A percentile compares a stretch with the other conserved stretches of the same genome.
These are phyloP conservation scores for Diaporthe ampelina DNA, from an alignment of 2,329 filamentous ascomycete genomes.

Conservation along the genomic window DNA sequence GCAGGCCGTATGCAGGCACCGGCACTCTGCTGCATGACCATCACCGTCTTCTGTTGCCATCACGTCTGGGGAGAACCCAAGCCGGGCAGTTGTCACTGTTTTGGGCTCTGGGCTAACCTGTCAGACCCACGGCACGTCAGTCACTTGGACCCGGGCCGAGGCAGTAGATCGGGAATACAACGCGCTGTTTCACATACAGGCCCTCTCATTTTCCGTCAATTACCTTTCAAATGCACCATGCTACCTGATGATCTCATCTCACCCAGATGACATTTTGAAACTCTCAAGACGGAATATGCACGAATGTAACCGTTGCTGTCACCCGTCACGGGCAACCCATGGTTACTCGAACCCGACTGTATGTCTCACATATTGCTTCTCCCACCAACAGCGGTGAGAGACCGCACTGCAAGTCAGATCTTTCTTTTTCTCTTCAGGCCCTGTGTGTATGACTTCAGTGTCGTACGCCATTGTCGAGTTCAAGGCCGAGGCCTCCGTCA, in stretches of 20 bases:
- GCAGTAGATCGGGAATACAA: constrained; percentile 25
- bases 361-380: constrained; percentile 22
- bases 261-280: constrained; percentile 22
- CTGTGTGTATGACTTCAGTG: neutral
- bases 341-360: constrained; percentile 8
- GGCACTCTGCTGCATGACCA: neutral
- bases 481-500: neutral
- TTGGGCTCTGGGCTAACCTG: neutral
- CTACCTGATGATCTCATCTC: constrained; percentile 21
- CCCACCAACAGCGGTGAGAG: constrained; percentile 5
- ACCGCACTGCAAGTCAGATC: neutral
- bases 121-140: neutral
- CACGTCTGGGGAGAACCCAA: constrained; percentile 8
- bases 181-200: constrained; percentile 35
- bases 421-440: neutral
- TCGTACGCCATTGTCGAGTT: neutral
- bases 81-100: constrained; percentile 13
- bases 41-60: neutral
- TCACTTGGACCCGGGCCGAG: constrained; percentile 2
- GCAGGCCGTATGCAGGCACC: constrained; percentile 8
- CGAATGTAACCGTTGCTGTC: constrained; percentile 10
- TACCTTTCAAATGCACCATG: constrained; percentile 17
- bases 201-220: constrained; percentile 33
- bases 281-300: constrained; percentile 6
- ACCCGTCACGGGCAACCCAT: neutral